Percentiles rank a stretch among this genome's conserved stretches.
phyloP scores from a whole-genome alignment of 495 filamentous ascomycete genomes.

The Astrothelium macrocarpum region DNA sequence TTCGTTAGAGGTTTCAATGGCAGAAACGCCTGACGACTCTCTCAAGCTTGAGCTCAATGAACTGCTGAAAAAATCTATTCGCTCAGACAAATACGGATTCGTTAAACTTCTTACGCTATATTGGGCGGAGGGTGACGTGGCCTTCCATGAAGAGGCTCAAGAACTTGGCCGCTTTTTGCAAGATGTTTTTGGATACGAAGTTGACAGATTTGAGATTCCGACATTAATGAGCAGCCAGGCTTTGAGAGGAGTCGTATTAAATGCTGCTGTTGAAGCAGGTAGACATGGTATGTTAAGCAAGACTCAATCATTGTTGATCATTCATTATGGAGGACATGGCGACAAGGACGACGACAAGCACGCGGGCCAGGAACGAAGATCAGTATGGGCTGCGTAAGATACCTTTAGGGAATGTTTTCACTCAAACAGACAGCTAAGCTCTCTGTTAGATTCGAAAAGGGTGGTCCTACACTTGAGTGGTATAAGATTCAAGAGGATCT shows the following conservation, averaged over 20 bases:
- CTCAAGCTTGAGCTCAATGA: not conserved
- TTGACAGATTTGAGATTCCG: not conserved
- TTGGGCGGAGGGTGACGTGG: not conserved
- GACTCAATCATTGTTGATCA: not conserved
- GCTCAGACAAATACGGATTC: not conserved
- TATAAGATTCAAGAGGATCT: not conserved
- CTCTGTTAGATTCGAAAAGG: not conserved
- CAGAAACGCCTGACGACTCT: not conserved
- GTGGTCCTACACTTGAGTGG: not conserved
- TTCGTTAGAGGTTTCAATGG: not conserved
- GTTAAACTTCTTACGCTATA: not conserved
- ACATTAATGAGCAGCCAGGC: not conserved
- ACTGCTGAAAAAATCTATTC: not conserved
- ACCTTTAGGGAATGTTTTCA: not conserved
- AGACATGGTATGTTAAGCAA: not conserved
- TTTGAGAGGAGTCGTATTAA: not conserved
- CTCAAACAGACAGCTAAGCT: not conserved
- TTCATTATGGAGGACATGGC: not conserved
- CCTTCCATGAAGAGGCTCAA: not conserved
- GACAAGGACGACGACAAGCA: constrained; percentile 1
- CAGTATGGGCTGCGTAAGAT: not conserved
- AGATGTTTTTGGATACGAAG: not conserved
- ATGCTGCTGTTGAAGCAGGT: not conserved
- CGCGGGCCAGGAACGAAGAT: not conserved
- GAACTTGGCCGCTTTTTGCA: not conserved